These are phyloP conservation scores for Fennellomyces sp. DNA, from an alignment of 371 early-diverging fungal genomes.

Conservation along the genomic window DNA sequence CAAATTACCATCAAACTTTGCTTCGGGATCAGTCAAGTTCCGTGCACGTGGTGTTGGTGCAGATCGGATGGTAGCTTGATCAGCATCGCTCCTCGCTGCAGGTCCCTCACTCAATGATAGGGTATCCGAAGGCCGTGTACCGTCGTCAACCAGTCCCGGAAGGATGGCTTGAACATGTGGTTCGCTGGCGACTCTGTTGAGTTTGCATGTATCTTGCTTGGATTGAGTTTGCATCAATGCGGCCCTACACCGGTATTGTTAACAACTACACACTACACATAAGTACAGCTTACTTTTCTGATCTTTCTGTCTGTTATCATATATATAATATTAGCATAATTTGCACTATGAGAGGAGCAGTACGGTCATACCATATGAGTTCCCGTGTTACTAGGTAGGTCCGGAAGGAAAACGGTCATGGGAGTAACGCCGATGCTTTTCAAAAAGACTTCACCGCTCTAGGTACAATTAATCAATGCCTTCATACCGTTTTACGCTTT, in stretches of 20 bases:
- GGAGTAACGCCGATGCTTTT: conserved; percentile 71
- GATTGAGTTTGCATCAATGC: conserved; percentile 13
- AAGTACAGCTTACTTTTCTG: conserved; percentile 11
- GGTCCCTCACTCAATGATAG: background rate
- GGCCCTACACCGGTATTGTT: background rate
- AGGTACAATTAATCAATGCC: conserved; percentile 1
- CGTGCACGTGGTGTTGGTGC: conserved; percentile 31
- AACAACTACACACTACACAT: background rate
- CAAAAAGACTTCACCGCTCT: conserved; percentile 56
- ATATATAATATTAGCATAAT: background rate
- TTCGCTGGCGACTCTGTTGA: conserved; percentile 41
- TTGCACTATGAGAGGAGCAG: background rate
- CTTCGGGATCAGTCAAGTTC: background rate
- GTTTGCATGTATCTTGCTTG: conserved; percentile 28
- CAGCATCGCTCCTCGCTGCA: background rate
- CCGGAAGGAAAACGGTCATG: conserved; percentile 71
- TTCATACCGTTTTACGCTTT: background rate
- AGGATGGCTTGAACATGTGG: conserved; percentile 42
- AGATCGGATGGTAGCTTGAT: background rate
- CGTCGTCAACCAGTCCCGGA: conserved; percentile 4
- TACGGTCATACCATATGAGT: background rate
- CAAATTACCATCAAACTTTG: background rate
- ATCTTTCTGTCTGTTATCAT: background rate
- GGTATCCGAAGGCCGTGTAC: background rate
- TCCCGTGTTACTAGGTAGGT: conserved; percentile 17